These are phyloP conservation scores for Sporodiniella umbellata DNA, from an alignment of 371 early-diverging fungal species.

Conservation along the genomic window DNA sequence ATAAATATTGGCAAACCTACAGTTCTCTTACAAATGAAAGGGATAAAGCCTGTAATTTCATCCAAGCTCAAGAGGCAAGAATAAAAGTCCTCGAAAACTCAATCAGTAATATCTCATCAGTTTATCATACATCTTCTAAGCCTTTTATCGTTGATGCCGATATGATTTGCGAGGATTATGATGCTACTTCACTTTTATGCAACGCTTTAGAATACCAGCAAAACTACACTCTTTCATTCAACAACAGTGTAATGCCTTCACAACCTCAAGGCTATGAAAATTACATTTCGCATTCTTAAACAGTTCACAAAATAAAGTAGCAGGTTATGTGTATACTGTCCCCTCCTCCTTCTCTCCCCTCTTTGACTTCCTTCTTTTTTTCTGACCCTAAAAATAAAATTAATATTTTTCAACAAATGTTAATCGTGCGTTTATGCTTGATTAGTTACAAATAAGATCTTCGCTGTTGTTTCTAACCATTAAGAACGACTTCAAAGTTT, in stretches of 20 bases:
- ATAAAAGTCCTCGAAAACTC: slow-evolving; percentile 13
- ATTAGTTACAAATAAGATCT: too few relatives aligned
- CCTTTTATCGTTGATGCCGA: not conserved
- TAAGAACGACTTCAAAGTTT: too few relatives aligned
- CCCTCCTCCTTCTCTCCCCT: not conserved
- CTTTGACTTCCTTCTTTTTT: too few relatives aligned
- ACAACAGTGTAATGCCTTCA: not conserved
- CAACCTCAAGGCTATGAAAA: not conserved
- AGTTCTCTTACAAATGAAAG: slow-evolving; percentile 14
- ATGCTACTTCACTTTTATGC: not conserved
- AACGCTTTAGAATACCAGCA: not conserved
- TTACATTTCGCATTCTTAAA: not conserved
- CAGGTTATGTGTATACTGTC: not conserved
- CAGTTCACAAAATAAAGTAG: not conserved
- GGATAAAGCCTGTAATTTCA: slow-evolving; percentile 12
- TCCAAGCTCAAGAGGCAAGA: slow-evolving; percentile 10
- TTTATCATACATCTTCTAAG: too few relatives aligned
- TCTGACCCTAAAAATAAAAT: too few relatives aligned
- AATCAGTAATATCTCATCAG: not conserved
- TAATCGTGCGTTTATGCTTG: too few relatives aligned
- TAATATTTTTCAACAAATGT: too few relatives aligned
- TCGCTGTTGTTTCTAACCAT: too few relatives aligned
- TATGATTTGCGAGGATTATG: not conserved
- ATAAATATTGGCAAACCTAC: slow-evolving; percentile 10
- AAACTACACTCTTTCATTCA: not conserved